phyloP scores from a whole-genome alignment of 108 stramenopile species.

The Seminavis robusta region DNA sequence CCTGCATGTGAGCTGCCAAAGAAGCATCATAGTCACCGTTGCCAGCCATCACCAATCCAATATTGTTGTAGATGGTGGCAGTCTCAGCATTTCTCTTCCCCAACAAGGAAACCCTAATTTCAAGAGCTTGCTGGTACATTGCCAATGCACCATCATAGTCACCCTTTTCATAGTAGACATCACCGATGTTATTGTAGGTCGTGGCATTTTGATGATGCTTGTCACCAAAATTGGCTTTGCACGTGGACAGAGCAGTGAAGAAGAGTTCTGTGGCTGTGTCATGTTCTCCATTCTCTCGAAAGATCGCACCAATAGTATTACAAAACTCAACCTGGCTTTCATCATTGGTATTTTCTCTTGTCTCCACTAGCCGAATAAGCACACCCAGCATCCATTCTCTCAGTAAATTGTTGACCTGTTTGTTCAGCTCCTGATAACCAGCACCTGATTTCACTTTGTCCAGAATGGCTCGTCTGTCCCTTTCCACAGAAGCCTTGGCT shows the following conservation, averaged over 20 bases:
- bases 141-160: conserved; percentile 28
- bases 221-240: conserved; percentile 16
- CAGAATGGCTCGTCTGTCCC: no score
- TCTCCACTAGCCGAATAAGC: no score
- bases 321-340: no score
- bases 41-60: conserved; percentile 20
- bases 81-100: conserved; percentile 19
- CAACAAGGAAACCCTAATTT: conserved; percentile 20
- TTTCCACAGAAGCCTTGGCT: no score
- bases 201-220: conserved; percentile 40
- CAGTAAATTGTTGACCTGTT: no score
- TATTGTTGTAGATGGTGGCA: conserved; percentile 19
- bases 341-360: no score
- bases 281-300: conserved; percentile 54
- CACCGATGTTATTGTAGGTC: conserved; percentile 24
- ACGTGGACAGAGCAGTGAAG: conserved; percentile 44
- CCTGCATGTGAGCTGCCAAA: conserved; percentile 18
- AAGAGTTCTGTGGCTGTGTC: conserved; percentile 40
- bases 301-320: conserved; percentile 65
- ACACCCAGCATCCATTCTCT: no score
- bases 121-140: conserved; percentile 15
- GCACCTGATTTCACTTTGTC: no score
- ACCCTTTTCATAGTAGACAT: conserved; percentile 20
- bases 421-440: no score
- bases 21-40: conserved; percentile 30